Evolutionary conservation across 2,329 filamentous ascomycete species (phyloP), one percentile per base, ranked within the genome.

Genomic region (Passalora sequoiae): DNA sequence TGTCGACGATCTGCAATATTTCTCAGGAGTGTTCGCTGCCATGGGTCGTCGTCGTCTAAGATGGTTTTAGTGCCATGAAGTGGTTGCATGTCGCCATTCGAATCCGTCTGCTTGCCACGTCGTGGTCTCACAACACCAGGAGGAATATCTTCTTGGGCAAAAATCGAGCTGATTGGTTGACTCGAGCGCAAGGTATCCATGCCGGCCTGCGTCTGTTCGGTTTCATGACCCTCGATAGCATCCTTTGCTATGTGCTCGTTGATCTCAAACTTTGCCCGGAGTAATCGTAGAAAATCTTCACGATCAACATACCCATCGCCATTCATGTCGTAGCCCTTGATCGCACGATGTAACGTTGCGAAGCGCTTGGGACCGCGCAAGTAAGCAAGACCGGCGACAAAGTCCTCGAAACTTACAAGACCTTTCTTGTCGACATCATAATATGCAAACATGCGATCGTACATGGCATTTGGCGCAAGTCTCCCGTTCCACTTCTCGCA

Each of bases 361-460:
- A 84, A 68, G 17, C 75, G 74, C 42, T 69, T 69, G 42, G 75
- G 75, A 19, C 74, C 72, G 46, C 78, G 75, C 46, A 83, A 68
- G 38, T 76, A 76, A 4, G 88, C 83, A 36, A 96, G 72, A 1
- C 88, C 92, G 44, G 84, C 80, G 17, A 97, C 69, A 60, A 96
- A 98, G 62, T 98, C 92, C 37, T 87, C 77, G 55, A 98, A 97
- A 6, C 86, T 86, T 57, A 98, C 96, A 6, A 94, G 71, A 16
- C 85, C 86, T 61, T 98, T 88, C 30, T 80, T 77, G 63, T 97
- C 91, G 22, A 83, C 86, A 66, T 98, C 92, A 64, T 96, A 98
- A 64, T 96, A 96, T 38, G 86, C 80, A 67, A 97, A 98, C 78
- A 96, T 92, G 54, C 92, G 84, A 63, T 98, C 91, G 60, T 94